Evolutionary conservation across 805 yeast genomes (phyloP).

Genomic region (Saturnispora quitensis): DNA sequence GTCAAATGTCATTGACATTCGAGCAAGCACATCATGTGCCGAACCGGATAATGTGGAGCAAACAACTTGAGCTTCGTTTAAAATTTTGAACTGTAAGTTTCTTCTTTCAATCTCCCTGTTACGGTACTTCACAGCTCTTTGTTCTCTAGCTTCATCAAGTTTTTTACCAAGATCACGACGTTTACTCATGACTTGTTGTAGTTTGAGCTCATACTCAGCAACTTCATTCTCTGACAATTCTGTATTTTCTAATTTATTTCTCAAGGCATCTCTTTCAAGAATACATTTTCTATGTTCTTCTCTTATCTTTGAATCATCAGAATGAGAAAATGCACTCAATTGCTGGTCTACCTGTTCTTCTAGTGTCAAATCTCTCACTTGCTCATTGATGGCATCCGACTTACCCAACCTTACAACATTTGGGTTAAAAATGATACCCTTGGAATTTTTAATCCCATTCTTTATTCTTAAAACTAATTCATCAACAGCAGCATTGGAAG

Average conservation of each 20-base stretch:
- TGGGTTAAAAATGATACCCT: constrained; percentile 49
- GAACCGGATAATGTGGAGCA: constrained; percentile 92
- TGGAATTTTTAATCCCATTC: constrained; percentile 52
- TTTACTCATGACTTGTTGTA: constrained; percentile 48
- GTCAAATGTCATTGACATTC: constrained; percentile 69
- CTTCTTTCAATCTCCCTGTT: constrained; percentile 72
- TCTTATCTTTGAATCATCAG: constrained; percentile 40
- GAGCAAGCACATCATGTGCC: constrained; percentile 78
- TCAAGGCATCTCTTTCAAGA: constrained; percentile 46
- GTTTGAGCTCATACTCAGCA: constrained; percentile 37
- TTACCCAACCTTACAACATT: constrained; percentile 81
- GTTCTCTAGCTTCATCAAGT: constrained; percentile 73
- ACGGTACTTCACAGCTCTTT: constrained; percentile 56
- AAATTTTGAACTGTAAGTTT: constrained; percentile 60
- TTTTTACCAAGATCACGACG: constrained; percentile 64
- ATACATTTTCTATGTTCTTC: constrained; percentile 44
- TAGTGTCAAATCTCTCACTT: constrained; percentile 73
- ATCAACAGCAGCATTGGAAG: constrained; percentile 98
- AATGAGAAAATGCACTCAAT: constrained; percentile 30
- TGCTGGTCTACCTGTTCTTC: constrained; percentile 76
- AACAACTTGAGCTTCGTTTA: constrained; percentile 71
- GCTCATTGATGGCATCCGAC: constrained; percentile 74
- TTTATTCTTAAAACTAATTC: constrained; percentile 80
- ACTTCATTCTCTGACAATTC: constrained; percentile 34
- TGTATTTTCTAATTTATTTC: constrained; percentile 28